A percentile compares a stretch with the other conserved stretches of the same genome.
phyloP scores from a whole-genome alignment of 1,284 basidiomycete genomes.

The Moesziomyces sp. region DNA sequence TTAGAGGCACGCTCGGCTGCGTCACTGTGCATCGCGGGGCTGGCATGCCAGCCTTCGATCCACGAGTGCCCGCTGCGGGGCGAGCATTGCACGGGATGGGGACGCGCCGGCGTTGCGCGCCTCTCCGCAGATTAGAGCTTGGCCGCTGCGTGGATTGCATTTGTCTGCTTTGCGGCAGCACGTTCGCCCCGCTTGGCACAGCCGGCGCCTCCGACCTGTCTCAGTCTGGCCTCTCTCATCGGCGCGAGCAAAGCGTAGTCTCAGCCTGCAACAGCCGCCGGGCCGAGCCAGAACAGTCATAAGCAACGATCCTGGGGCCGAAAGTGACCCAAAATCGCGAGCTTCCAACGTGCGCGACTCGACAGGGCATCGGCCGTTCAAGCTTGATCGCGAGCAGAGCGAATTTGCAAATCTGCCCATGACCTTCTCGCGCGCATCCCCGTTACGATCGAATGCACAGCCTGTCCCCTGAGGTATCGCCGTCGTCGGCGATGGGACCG shows the following conservation, averaged over 20 bases:
- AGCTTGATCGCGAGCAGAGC: no score
- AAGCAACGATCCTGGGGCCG: neutral
- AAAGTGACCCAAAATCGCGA: neutral
- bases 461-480: neutral
- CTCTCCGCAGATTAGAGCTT: no score
- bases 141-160: no score
- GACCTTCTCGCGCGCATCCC: neutral
- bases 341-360: no score
- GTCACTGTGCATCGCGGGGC: neutral
- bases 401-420: neutral
- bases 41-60: no score
- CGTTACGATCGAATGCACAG: neutral
- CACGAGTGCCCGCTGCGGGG: no score
- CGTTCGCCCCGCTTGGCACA: no score
- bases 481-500: neutral
- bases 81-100: no score
- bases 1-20: neutral
- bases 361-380: no score
- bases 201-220: neutral
- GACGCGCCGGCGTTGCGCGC: no score
- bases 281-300: neutral
- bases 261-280: neutral
- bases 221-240: neutral
- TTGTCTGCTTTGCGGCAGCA: no score
- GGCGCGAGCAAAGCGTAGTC: neutral